Base-by-base conservation (phyloP, 208 protist species). In the Wallacemonas sp. region DNA sequence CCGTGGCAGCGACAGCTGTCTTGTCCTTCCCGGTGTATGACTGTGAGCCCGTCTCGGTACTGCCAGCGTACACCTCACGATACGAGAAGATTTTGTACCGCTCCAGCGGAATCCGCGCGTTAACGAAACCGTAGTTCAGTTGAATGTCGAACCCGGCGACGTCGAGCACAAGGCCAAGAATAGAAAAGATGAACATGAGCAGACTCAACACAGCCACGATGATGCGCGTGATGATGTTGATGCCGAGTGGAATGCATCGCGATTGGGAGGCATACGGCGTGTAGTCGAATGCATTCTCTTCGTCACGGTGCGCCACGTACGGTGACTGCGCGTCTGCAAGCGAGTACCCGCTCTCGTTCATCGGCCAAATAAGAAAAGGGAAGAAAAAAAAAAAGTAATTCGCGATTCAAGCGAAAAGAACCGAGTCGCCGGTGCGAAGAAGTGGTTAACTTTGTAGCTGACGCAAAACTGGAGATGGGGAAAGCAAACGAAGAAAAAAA, bases 361-460 rank as follows among this genome's bases (percentile, higher is more conserved):
- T 53, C 24, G 45, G 26, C 9, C 6, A 39, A 13, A 39, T 17
- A 39, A 39, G 22, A 37, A 53, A 48, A 45, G 65, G 55, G 17
- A 57, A 44, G 26, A 17, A 44, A 66, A 33, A 57, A 38, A 44
- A 41, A 32, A 62, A 42, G 30, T 48, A 48, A 48, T n/a, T n/a
- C n/a, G n/a, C n/a, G n/a, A n/a, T n/a, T n/a, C n/a, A n/a, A n/a
- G n/a, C n/a, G n/a, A n/a, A n/a, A n/a, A n/a, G n/a, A n/a, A n/a
- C n/a, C n/a, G n/a, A n/a, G n/a, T n/a, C n/a, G n/a, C n/a, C n/a
- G n/a, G n/a, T n/a, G n/a, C n/a, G n/a, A n/a, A n/a, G n/a, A n/a
- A n/a, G n/a, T n/a, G n/a, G n/a, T n/a, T n/a, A n/a, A n/a, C n/a
- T n/a, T n/a, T n/a, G n/a, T n/a, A n/a, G n/a, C n/a, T n/a, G n/a